Base-by-base conservation (phyloP, 371 early-diverging fungal genomes). In the Zychaea mexicana region DNA sequence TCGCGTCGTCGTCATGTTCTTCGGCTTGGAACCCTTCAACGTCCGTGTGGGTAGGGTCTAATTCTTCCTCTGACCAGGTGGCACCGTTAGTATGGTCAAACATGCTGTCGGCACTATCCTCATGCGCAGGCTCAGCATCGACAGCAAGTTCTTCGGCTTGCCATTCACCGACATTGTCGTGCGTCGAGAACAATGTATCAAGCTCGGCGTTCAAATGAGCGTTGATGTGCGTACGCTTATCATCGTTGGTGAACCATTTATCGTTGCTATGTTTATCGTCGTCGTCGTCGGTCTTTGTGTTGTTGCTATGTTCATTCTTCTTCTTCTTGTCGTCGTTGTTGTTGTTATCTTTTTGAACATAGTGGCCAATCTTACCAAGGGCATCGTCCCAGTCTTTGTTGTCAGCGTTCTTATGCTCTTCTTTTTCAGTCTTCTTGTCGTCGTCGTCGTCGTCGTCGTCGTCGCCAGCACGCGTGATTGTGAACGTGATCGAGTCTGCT, bases 321-420 rank as follows among this genome's bases (percentile, higher is more conserved):
- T 42, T 42, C 13, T 33, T 5, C 12, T 33, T 12, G 33, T 12
- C 64, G 17, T 66, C 42, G 31, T 58, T 22, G n/a, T 31, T 5
- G 28, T 52, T 46, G 3, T 19, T 45, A n/a, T 60, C 22, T 3
- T 38, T 47, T 28, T 63, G 10, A 7, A 4, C 27, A 32, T 36
- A 55, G 19, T 32, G 21, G 9, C 38, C 46, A 28, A 55, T 13
- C 26, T 54, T 30, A 24, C 56, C 13, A 27, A 58, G 45, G 5
- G 60, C 42, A 19, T 63, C 53, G 28, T 39, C 54, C 4, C 59
- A 55, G 33, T 45, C 42, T 12, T 46, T 10, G 26, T 8, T 22
- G n/a, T 53, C 72, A 31, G 72, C 73, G 32, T 73, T 73, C 45
- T 76, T 68, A 46, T 79, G 72, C 7, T 68, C 74, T 1, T 70